Percentiles rank a stretch among this genome's conserved stretches.
These are phyloP conservation scores for Phytopythium delawarense DNA, from an alignment of 352 stramenopile species.

Conservation along the genomic window DNA sequence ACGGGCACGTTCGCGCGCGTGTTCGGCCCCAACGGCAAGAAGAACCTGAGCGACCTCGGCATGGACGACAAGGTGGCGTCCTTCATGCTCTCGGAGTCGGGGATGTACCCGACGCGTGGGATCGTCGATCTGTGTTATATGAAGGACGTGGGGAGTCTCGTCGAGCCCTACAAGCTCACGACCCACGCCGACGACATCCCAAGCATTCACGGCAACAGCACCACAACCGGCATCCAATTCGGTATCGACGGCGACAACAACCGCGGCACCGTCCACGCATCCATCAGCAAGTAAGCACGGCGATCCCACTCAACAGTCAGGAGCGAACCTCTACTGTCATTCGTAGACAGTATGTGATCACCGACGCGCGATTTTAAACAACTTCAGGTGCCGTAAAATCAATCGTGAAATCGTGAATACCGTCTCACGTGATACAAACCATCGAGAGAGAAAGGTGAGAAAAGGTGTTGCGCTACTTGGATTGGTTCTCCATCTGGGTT, in stretches of 20 bases:
- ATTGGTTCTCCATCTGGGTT: no score
- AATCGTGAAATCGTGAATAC: no score
- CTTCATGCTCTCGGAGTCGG: constrained; percentile 20
- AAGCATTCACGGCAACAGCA: not conserved
- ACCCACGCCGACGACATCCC: not conserved
- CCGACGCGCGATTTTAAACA: no score
- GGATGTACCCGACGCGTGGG: constrained; percentile 13
- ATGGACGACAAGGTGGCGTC: constrained; percentile 10
- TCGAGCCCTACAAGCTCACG: not conserved
- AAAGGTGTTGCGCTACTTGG: no score
- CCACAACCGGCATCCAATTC: not conserved
- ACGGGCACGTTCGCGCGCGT: not conserved
- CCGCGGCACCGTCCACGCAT: not conserved
- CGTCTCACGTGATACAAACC: no score
- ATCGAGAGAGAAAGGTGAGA: no score
- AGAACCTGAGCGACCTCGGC: not conserved
- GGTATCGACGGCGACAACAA: not conserved
- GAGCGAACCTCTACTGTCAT: no score
- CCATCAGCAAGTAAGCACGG: not conserved
- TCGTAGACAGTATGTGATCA: no score
- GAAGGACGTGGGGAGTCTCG: not conserved
- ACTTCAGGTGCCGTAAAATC: no score
- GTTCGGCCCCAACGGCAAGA: not conserved
- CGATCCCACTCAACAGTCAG: not conserved
- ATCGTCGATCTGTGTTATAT: constrained; percentile 9